phyloP scores from a whole-genome alignment of 2,329 filamentous ascomycete species.

The Calonectria crousiana region DNA sequence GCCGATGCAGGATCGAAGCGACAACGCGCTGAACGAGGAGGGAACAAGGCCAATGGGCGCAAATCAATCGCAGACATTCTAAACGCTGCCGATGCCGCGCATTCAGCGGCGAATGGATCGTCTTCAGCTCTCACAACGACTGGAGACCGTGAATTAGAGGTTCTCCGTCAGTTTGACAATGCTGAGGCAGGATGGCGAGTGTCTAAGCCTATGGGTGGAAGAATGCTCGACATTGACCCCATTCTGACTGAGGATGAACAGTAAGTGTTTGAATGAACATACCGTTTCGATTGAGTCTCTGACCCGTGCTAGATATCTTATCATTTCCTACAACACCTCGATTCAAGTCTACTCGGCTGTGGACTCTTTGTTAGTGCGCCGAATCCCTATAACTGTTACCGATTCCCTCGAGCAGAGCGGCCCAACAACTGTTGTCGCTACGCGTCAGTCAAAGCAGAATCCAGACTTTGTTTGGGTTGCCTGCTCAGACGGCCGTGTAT shows the following conservation, averaged over 20 bases:
- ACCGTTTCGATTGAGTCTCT: conserved; percentile 16
- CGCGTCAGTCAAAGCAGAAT: conserved; percentile 53
- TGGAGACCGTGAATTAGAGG: conserved; percentile 38
- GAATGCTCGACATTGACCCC: conserved; percentile 74
- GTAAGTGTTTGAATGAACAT: conserved; percentile 54
- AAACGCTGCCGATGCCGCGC: conserved; percentile 21
- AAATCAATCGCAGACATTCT: conserved; percentile 26
- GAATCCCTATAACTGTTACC: conserved; percentile 66
- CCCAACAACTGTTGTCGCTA: conserved; percentile 57
- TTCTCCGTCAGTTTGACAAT: conserved; percentile 45
- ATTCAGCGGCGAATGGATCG: conserved; percentile 32
- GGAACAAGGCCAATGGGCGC: conserved; percentile 44
- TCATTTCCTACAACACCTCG: conserved; percentile 79
- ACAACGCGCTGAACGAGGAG: conserved; percentile 50
- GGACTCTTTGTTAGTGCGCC: conserved; percentile 84
- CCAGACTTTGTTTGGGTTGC: conserved; percentile 70
- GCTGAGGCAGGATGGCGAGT: conserved; percentile 65
- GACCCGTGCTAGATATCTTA: conserved; percentile 69
- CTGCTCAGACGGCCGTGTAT: conserved; percentile 68
- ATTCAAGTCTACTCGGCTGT: conserved; percentile 85
- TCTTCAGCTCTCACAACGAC: conserved; percentile 31
- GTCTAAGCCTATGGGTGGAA: conserved; percentile 73
- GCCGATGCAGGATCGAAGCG: conserved; percentile 56
- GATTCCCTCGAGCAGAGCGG: conserved; percentile 43
- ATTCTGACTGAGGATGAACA: conserved; percentile 72